Evolutionary conservation across 345 rosid genomes (phyloP), one percentile per base, ranked within the genome.

Genomic region (Rhizophora mangle): DNA sequence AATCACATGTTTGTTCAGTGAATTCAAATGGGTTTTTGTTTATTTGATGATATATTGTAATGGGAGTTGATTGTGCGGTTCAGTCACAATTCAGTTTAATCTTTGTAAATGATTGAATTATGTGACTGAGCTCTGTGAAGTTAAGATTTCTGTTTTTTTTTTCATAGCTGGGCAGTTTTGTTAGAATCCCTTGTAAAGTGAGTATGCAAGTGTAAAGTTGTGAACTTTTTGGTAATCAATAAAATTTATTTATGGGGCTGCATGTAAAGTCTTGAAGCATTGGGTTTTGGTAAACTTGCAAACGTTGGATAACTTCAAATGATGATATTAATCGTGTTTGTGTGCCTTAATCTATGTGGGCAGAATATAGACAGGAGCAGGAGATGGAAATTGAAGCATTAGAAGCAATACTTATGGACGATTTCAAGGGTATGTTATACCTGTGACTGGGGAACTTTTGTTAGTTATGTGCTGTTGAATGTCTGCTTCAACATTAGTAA

Each of bases 371-470:
- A 68, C 87, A 81, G 80, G 99, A 95, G 77, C 99, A 90, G 81
- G 97, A 90, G 60, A 95, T 95, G 97, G 97, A 95, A 80, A 90
- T 95, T 31, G 97, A 95, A 81, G 97, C 99, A 27, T 69, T 92
- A 77, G 93, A 89, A 77, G 95, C 99, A 56, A 95, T 95, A 78
- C 97, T 95, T 39, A 87, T 88, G 88, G 96, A 95, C 67, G 99
- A 95, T n/a, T 95, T 95, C 65, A 87, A 90, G 88, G 99, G 96
- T 91, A 11, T 29, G 53, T 73, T 43, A 43, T 13, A 43, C 49
- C 49, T 15, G 18, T 13, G 5, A 43, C 49, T 13, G 49, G 49
- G 49, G 5, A 43, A 11, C 37, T 13, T 43, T 13, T 43, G 49
- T 43, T 43, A 43, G 6, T 43, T 43, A 43, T 11, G 18, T 43